A percentile compares a stretch with the other conserved stretches of the same genome.
phyloP scores from a whole-genome alignment of 1,284 basidiomycete genomes.

The Neolentinus lepideus region DNA sequence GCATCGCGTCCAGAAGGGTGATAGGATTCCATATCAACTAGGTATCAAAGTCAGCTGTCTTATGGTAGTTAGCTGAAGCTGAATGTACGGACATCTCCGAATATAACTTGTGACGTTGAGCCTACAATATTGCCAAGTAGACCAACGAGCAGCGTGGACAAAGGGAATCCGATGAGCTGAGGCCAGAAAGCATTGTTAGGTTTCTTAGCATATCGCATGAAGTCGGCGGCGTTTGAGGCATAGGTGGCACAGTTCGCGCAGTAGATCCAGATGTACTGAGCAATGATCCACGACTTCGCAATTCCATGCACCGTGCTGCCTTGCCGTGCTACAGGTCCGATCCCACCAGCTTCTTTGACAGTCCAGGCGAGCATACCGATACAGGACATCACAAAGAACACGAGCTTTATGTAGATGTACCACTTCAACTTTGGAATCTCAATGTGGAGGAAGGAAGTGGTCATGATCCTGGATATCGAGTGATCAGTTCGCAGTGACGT shows the following conservation, averaged over 20 bases:
- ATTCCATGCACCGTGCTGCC: slow-evolving; percentile 4
- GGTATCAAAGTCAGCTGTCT: neutral
- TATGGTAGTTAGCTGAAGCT: neutral
- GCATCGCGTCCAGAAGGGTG: neutral
- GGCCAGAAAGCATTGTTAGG: slow-evolving; percentile 16
- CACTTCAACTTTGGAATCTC: neutral
- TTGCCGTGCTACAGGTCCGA: neutral
- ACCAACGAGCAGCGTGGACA: slow-evolving; percentile 16
- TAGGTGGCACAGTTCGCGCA: slow-evolving; percentile 16
- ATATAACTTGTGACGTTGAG: slow-evolving; percentile 7
- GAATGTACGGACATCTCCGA: neutral
- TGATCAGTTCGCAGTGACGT: neutral
- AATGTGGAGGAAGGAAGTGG: neutral
- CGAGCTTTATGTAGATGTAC: neutral
- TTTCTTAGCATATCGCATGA: slow-evolving; percentile 17
- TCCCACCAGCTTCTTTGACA: neutral
- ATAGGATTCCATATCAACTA: neutral
- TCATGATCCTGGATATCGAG: neutral
- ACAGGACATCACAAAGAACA: neutral
- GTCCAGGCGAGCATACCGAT: neutral
- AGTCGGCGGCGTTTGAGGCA: slow-evolving; percentile 20
- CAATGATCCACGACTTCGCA: slow-evolving; percentile 11
- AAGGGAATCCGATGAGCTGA: slow-evolving; percentile 16
- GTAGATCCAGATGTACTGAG: slow-evolving; percentile 18
- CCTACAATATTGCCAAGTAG: slow-evolving; percentile 19